phyloP scores from a whole-genome alignment of 495 filamentous ascomycete genomes.

The Halenospora varia region DNA sequence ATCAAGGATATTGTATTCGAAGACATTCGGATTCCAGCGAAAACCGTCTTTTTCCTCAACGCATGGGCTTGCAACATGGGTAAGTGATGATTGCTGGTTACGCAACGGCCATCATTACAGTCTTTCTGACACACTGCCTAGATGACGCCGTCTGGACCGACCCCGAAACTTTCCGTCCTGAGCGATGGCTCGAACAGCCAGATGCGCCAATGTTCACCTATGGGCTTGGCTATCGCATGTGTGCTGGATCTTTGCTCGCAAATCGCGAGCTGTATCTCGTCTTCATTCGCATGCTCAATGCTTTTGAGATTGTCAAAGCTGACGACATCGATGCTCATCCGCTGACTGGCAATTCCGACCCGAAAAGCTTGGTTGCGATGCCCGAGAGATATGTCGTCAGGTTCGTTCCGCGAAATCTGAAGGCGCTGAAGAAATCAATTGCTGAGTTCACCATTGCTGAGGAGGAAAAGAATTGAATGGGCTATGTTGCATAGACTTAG shows the following conservation, averaged over 20 bases:
- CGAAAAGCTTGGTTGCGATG: constrained; percentile 59
- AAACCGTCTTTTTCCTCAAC: constrained; percentile 61
- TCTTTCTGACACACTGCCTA: too few relatives aligned
- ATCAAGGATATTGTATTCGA: constrained; percentile 57
- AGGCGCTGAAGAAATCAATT: too few relatives aligned
- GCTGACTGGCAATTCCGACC: constrained; percentile 49
- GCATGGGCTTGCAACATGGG: constrained; percentile 64
- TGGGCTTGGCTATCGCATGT: constrained; percentile 63
- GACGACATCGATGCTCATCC: constrained; percentile 51
- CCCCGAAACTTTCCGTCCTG: constrained; percentile 54
- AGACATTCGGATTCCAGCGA: constrained; percentile 50
- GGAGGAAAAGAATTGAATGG: too few relatives aligned
- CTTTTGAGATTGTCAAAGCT: constrained; percentile 50
- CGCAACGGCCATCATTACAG: too few relatives aligned
- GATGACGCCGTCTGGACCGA: constrained; percentile 55
- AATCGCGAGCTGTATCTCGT: constrained; percentile 61
- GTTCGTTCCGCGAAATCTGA: too few relatives aligned
- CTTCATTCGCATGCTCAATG: constrained; percentile 56
- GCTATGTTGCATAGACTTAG: too few relatives aligned
- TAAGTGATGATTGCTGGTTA: too few relatives aligned
- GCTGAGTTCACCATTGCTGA: too few relatives aligned
- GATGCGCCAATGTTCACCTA: constrained; percentile 60
- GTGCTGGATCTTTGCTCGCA: constrained; percentile 57
- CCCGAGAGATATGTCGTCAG: too few relatives aligned
- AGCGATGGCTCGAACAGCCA: constrained; percentile 59